Evolutionary conservation across 1,284 basidiomycete species (phyloP).

Genomic region (Gomphus bonarii): DNA sequence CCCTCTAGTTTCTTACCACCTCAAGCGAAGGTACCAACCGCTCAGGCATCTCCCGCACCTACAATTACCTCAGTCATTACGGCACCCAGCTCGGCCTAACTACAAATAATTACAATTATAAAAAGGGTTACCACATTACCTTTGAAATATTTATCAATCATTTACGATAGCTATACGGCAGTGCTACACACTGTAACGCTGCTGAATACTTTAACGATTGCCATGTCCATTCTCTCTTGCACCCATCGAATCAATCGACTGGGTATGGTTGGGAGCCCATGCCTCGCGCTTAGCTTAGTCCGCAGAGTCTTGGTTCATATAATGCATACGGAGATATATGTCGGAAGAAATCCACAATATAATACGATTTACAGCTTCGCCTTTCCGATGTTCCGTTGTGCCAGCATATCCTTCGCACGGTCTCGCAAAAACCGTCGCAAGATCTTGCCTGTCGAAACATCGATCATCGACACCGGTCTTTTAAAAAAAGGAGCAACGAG

Average conservation of each 20-base stretch:
- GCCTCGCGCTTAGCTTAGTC: too few relatives aligned
- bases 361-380: neutral
- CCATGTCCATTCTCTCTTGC: neutral
- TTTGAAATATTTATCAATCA: too few relatives aligned
- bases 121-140: too few relatives aligned
- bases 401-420: constrained; percentile 23
- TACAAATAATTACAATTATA: too few relatives aligned
- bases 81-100: too few relatives aligned
- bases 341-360: neutral
- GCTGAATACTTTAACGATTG: neutral
- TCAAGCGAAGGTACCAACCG: neutral
- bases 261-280: neutral
- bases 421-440: constrained; percentile 47
- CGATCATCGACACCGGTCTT: neutral
- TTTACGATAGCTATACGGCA: neutral
- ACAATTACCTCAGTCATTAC: neutral
- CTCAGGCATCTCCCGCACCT: neutral
- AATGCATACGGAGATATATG: too few relatives aligned
- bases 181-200: neutral
- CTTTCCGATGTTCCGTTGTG: neutral
- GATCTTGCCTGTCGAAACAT: constrained; percentile 45
- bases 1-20: neutral
- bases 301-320: too few relatives aligned
- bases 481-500: neutral
- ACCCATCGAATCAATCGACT: neutral